Evolutionary conservation across 257 asterid genomes (phyloP).

Genomic region (Nicotiana undulata): DNA sequence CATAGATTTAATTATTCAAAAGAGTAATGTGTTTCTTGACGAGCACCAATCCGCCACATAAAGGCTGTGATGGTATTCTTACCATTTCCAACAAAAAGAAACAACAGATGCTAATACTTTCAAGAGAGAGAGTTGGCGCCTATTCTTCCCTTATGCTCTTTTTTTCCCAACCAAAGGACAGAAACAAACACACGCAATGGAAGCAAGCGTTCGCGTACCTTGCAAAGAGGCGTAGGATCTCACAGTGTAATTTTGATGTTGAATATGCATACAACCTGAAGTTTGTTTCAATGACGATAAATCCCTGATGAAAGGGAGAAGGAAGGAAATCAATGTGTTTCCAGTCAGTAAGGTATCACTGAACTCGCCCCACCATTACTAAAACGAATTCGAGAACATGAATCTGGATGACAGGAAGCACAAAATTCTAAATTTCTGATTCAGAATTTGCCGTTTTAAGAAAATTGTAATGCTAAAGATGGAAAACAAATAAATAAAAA

Average conservation of each 20-base stretch:
- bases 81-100: not conserved
- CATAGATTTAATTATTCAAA: not conserved
- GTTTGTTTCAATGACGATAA: conserved; percentile 92
- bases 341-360: not conserved
- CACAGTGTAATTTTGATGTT: conserved; percentile 81
- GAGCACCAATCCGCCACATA: not conserved
- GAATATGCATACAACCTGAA: conserved; percentile 93
- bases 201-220: conserved; percentile 38
- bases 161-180: not conserved
- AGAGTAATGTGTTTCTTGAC: not conserved
- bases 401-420: conserved; percentile 3
- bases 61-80: not conserved
- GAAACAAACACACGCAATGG: not conserved
- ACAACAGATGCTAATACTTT: not conserved
- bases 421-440: not conserved
- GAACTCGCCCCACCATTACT: not conserved
- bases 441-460: not conserved
- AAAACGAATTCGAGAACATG: not conserved
- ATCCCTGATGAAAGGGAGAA: conserved; percentile 53
- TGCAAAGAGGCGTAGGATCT: conserved; percentile 87
- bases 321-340: not conserved
- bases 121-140: not conserved
- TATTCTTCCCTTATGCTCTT: not conserved
- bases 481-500: not conserved
- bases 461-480: not conserved